Evolutionary conservation across 2,329 filamentous ascomycete genomes (phyloP), one percentile per base, ranked within the genome.

Genomic region (Fusarium abutilonis): DNA sequence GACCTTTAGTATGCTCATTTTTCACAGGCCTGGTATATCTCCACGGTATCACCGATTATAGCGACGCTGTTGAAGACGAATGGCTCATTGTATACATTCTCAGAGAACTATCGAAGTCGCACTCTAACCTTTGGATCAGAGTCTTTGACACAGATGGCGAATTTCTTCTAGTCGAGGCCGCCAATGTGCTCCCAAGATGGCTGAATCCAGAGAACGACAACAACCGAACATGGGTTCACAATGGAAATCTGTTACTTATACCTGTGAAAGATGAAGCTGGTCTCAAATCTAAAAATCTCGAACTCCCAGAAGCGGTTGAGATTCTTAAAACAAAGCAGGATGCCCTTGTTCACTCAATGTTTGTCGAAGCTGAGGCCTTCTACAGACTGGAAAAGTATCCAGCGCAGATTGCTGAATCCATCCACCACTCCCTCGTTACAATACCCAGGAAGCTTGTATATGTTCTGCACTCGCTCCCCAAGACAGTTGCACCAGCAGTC

Each of bases 21-120:
- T 7, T 41, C 36, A 15, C 14, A 83, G 83, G 82, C 1, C 72
- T 86, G 9, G 72, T 80, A n/a, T 87, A 88, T 63, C 83, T 99
- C 6, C 84, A 86, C 62, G 94, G 94, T 17, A 81, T 82, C 47
- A 95, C 92, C 1, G 91, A 94, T 73, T 98, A 93, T 70, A 93
- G 94, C 9, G 96, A 99, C 76, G 95, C 93, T 0, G 88, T 98
- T 4, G 94, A 97, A 71, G 95, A 99, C 70, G 96, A 99, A 79
- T 99, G 95, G 96, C 84, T 98, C 6, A 89, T 98, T 57, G 93
- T 98, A 17, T 97, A 93, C 77, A 79, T 98, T 6, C 81, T 99
- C 28, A 87, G 91, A 40, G 89, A 96, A 76, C 78, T 98, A 67
- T 93, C 89, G 67, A 90, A 83, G 67, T 82, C 84, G 34, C 91